phyloP scores from a whole-genome alignment of 2,329 filamentous ascomycete species.

The Paecilomyces formosus region DNA sequence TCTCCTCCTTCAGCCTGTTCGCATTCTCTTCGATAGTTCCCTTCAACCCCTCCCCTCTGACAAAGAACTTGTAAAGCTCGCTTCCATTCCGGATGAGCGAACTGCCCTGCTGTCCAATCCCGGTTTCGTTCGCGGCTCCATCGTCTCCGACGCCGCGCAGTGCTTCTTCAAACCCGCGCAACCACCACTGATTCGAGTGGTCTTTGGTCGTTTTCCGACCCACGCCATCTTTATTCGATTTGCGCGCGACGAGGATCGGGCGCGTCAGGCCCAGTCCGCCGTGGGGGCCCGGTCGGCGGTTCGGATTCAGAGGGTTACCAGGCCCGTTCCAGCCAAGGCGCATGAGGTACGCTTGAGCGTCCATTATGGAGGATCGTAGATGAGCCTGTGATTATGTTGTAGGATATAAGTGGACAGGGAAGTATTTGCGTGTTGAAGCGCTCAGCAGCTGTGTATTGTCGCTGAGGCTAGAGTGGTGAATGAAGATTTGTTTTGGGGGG shows the following conservation, averaged over 20 bases:
- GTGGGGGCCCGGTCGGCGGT: constrained; percentile 39
- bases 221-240: constrained; percentile 72
- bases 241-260: constrained; percentile 75
- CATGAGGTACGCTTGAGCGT: constrained; percentile 74
- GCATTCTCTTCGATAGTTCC: constrained; percentile 51
- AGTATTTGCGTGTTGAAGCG: neutral
- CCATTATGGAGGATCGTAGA: constrained; percentile 49
- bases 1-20: constrained; percentile 3
- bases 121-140: constrained; percentile 48
- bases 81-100: constrained; percentile 38
- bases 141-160: constrained; percentile 66
- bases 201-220: constrained; percentile 63
- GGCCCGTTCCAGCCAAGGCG: constrained; percentile 85
- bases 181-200: constrained; percentile 86
- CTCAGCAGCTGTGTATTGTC: neutral
- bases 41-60: constrained; percentile 67
- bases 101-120: constrained; percentile 45
- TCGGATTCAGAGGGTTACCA: constrained; percentile 78
- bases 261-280: constrained; percentile 70
- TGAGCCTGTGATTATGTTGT: neutral
- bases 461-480: neutral
- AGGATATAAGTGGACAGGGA: neutral
- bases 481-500: neutral
- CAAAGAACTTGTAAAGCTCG: constrained; percentile 73
- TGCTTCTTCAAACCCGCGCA: constrained; percentile 87